phyloP scores from a whole-genome alignment of 1,284 basidiomycete genomes.

The Irpex sp. region DNA sequence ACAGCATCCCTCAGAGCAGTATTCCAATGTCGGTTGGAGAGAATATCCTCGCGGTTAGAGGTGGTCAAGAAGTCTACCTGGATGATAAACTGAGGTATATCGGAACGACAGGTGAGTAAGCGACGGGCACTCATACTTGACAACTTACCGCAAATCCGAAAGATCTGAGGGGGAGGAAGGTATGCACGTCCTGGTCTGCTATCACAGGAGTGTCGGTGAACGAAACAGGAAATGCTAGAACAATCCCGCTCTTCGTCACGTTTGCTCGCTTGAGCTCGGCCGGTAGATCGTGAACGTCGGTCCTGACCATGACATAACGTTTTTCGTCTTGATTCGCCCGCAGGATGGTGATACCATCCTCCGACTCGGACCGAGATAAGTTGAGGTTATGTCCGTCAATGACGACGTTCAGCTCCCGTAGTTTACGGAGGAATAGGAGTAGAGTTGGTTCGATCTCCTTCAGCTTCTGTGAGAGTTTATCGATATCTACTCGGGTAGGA shows the following conservation, averaged over 20 bases:
- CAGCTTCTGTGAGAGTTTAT: not conserved
- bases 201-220: not conserved
- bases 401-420: not conserved
- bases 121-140: no score
- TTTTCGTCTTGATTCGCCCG: not conserved
- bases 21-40: not conserved
- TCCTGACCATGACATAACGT: not conserved
- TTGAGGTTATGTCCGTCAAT: not conserved
- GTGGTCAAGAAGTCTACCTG: slow-evolving; percentile 22
- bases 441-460: not conserved
- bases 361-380: not conserved
- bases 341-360: not conserved
- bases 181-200: not conserved
- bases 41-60: slow-evolving; percentile 17
- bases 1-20: not conserved
- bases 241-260: not conserved
- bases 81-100: slow-evolving; percentile 17
- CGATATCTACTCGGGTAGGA: not conserved
- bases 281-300: not conserved
- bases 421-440: not conserved
- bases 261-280: not conserved
- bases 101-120: no score
- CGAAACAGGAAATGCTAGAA: not conserved
- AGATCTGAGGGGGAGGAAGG: slow-evolving; percentile 2
- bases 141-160: slow-evolving; percentile 1